A percentile compares a stretch with the other conserved stretches of the same genome.
Evolutionary conservation across 129 eudicot genomes (phyloP).

Genomic region (Smallanthus sonchifolius): DNA sequence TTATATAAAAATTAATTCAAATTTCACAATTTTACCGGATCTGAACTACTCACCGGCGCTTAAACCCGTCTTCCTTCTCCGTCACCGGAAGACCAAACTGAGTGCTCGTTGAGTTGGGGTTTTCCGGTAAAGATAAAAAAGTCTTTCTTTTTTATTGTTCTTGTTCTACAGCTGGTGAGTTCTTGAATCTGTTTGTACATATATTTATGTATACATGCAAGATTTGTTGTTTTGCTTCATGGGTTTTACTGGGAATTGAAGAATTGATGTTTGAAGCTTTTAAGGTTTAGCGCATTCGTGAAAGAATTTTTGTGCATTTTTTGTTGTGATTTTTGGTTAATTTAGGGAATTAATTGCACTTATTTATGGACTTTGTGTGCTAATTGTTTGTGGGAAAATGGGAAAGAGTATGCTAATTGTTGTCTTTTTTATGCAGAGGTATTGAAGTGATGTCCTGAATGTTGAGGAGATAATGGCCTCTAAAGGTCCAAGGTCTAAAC

Average conservation of each 20-base stretch:
- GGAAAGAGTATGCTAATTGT: background rate
- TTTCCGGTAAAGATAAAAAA: no score
- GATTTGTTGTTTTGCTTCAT: no score
- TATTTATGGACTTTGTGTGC: background rate
- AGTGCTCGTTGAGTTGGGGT: constrained; percentile 4
- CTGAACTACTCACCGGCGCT: no score
- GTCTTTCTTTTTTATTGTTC: no score
- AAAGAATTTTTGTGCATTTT: background rate
- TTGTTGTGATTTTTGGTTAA: background rate
- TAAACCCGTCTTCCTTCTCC: no score
- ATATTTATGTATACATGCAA: background rate
- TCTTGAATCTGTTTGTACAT: constrained; percentile 4
- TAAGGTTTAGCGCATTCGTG: background rate
- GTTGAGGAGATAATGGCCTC: constrained; percentile 67
- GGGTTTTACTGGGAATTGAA: no score
- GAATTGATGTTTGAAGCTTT: background rate
- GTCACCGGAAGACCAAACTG: constrained; percentile 21
- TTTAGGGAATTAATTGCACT: no score
- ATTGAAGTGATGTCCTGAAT: constrained; percentile 39
- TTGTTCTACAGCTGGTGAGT: constrained; percentile 31
- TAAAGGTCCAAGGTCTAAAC: constrained; percentile 88
- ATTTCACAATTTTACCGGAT: background rate
- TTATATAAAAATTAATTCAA: background rate
- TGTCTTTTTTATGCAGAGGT: constrained; percentile 22
- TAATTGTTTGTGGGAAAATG: no score